Conservation (phyloP, 202 grass and related monocot species). For the Musa balbisiana region DNA sequence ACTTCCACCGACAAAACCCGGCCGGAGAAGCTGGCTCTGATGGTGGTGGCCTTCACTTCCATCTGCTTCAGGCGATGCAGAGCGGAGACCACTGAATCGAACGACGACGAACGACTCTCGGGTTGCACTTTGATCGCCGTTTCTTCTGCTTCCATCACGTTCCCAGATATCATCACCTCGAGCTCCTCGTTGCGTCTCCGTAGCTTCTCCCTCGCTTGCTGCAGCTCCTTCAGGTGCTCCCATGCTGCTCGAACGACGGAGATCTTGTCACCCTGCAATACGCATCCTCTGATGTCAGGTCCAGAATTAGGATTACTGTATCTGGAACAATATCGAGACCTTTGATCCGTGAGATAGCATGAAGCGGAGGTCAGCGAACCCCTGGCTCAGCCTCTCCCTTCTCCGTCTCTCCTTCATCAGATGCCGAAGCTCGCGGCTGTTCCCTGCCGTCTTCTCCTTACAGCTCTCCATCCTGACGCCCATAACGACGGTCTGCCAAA, state of each 20-base stretch:
- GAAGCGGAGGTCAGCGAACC: slow-evolving; percentile 36
- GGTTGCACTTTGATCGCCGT: slow-evolving; percentile 26
- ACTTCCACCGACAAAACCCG: slow-evolving; percentile 22
- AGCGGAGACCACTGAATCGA: slow-evolving; percentile 17
- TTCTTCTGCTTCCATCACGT: not conserved
- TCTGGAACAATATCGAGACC: not conserved
- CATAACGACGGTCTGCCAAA: not conserved
- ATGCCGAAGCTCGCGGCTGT: slow-evolving; percentile 28
- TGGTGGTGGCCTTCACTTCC: slow-evolving; percentile 18
- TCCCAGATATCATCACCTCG: not conserved
- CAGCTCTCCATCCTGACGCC: not conserved
- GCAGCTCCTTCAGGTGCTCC: slow-evolving; percentile 30
- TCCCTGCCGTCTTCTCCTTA: not conserved
- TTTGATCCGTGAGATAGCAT: slow-evolving; percentile 20
- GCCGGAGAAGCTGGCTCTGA: slow-evolving; percentile 5
- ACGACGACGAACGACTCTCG: not conserved
- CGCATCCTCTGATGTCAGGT: not conserved
- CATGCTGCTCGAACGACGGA: slow-evolving; percentile 20
- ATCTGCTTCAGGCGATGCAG: slow-evolving; percentile 29
- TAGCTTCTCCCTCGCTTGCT: slow-evolving; percentile 23
- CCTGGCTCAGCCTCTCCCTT: slow-evolving; percentile 46
- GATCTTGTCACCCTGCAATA: slow-evolving; percentile 38
- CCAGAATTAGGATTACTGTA: not conserved
- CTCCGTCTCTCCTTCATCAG: slow-evolving; percentile 49
- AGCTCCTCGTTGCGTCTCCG: slow-evolving; percentile 19